Evolutionary conservation across 371 early-diverging fungal genomes (phyloP), one percentile per base, ranked within the genome.

Genomic region (Saksenaea vasiformis): DNA sequence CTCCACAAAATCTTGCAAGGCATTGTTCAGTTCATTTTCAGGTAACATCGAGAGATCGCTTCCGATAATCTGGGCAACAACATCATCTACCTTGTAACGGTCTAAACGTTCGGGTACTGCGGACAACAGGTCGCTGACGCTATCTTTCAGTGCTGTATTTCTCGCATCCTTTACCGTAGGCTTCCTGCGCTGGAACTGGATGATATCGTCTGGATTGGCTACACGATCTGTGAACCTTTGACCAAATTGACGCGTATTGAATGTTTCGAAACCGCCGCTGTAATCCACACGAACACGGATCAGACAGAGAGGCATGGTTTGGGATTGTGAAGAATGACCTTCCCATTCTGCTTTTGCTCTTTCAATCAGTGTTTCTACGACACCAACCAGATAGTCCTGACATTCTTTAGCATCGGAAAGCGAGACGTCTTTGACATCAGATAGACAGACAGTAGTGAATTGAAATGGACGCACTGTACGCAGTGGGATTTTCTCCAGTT

Each of bases 121-220:
- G 9, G 61, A 58, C 1, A 56, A 38, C 26, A 68, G 24, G 54
- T 76, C 77, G 14, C 44, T 28, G 17, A 26, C 5, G 14, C 15
- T 54, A n/a, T 36, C 39, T 28, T 4, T 36, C 17, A 54, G 14
- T 5, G 27, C 38, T 35, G 36, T 22, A 34, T 11, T 27, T 15
- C 14, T 56, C 13, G 53, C 19, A 26, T 56, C 37, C 13, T 24
- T 51, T 9, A 37, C 36, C 2, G 56, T 53, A 38, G 68, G 57
- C 59, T 60, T 28, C 58, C 59, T 72, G 64, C 93, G 83, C 61
- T 88, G 87, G 69, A 98, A 93, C 41, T 87, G 85, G 7, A 99
- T 73, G 47, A 96, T 88, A 58, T 99, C 99, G 37, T 89, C 87
- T 1, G 97, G 95, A 72, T 99, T 99, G n/a, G 99, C 99, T 0